Conservation (phyloP, 2,329 filamentous ascomycete species). For the Orbilia quercus region DNA sequence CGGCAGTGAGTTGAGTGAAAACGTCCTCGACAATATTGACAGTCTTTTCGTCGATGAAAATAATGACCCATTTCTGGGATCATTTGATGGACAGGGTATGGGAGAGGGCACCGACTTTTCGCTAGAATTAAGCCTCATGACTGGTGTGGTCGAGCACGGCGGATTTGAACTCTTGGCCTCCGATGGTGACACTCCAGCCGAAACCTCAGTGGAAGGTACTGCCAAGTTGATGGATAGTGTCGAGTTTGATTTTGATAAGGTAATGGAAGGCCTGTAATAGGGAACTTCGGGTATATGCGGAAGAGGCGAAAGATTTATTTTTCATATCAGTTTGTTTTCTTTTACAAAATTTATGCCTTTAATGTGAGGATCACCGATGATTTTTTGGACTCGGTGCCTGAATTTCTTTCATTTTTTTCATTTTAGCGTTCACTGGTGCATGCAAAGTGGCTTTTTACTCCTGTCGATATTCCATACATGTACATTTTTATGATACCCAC, state of each 20-base stretch:
- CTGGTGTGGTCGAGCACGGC: slow-evolving; percentile 27
- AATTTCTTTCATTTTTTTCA: slow-evolving; percentile 8
- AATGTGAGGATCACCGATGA: not conserved
- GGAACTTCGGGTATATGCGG: slow-evolving; percentile 28
- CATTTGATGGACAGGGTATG: slow-evolving; percentile 57
- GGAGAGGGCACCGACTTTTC: slow-evolving; percentile 44
- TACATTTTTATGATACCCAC: slow-evolving; percentile 53
- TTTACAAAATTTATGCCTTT: not conserved
- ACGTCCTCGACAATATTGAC: slow-evolving; percentile 57
- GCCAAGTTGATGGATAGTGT: slow-evolving; percentile 58
- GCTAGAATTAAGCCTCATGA: slow-evolving; percentile 48
- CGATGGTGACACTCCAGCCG: slow-evolving; percentile 29
- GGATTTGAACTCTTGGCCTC: slow-evolving; percentile 43
- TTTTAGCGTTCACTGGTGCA: slow-evolving; percentile 10
- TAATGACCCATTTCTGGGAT: slow-evolving; percentile 60
- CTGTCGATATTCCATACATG: slow-evolving; percentile 5
- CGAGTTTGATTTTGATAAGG: slow-evolving; percentile 60
- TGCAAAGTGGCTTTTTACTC: slow-evolving; percentile 11
- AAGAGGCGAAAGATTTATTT: slow-evolving; percentile 19
- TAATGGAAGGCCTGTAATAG: slow-evolving; percentile 58
- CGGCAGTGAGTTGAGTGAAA: slow-evolving; percentile 56
- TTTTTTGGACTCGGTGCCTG: not conserved
- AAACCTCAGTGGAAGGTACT: slow-evolving; percentile 56
- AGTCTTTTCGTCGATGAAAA: slow-evolving; percentile 56
- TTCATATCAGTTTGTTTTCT: slow-evolving; percentile 15